These are phyloP conservation scores for Tetradesmus obliquus DNA, from an alignment of 139 green algal genomes.

Conservation along the genomic window DNA sequence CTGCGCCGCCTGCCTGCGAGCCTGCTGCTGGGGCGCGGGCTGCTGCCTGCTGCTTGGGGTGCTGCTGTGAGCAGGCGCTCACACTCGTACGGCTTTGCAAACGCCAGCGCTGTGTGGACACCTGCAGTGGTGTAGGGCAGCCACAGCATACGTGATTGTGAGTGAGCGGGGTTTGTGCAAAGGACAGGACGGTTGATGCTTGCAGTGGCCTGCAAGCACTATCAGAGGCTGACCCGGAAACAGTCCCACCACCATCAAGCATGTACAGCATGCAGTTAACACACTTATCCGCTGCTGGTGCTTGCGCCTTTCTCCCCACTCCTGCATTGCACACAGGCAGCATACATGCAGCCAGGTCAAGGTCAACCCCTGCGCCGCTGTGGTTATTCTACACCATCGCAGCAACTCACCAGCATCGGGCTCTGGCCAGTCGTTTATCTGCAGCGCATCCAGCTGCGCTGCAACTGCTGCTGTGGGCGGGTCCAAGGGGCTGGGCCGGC, in stretches of 20 bases:
- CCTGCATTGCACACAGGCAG: too few relatives aligned
- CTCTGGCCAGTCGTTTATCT: constrained; percentile 75
- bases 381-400: neutral
- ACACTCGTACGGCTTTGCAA: constrained; percentile 43
- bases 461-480: constrained; percentile 64
- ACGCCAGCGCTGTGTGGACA: constrained; percentile 8
- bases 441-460: constrained; percentile 67
- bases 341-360: neutral
- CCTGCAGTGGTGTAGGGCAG: neutral
- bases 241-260: too few relatives aligned
- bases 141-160: neutral
- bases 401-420: neutral
- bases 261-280: too few relatives aligned
- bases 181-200: too few relatives aligned
- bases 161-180: too few relatives aligned
- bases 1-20: neutral
- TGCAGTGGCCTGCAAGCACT: too few relatives aligned
- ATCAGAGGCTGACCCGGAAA: too few relatives aligned
- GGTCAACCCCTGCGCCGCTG: neutral
- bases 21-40: neutral
- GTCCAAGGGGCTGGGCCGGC: constrained; percentile 53
- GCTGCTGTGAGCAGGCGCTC: constrained; percentile 17
- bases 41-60: neutral
- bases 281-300: too few relatives aligned
- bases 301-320: too few relatives aligned